Base-by-base conservation (phyloP, 139 green algal species). In the Spirogloea muscicola region DNA sequence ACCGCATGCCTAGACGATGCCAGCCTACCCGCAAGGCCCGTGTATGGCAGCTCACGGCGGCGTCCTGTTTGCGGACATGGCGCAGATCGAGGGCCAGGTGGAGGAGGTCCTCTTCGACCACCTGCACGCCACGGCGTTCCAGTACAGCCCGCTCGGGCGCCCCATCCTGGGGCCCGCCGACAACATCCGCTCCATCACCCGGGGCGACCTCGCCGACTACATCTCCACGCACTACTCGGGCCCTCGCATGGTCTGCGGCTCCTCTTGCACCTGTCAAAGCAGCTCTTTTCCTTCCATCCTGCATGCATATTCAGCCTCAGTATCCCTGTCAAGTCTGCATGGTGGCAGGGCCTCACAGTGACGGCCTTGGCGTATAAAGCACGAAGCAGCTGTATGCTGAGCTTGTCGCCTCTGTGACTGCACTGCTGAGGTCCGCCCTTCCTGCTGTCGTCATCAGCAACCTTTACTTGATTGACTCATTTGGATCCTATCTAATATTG, bases 81-180 rank as follows among this genome's bases (percentile, higher is more conserved):
- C 55, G 67, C 77, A 93, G 83, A 79, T 95, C 2, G 90, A 93
- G 72, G 86, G 84, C 61, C 85, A 92, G 43, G 64, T 85, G 6
- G 89, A 94, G 68, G 90, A 96, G 79, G 89, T 95, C 0, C 77
- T 99, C 29, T 97, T 98, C 80, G 94, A 98, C 86, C 95, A 99
- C 82, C 87, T 99, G 71, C 95, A 99, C 76, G 93, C 95, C 31
- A 99, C 95, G 39, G 94, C 95, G 1, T 99, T 98, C 86, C 95
- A 99, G 88, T 80, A 91, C 86, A 96, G 71, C 44, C 90, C 92
- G 1, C 84, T 98, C 62, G 94, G 94, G 3, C 86, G 90, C 72
- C 97, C 95, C 39, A 98, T 99, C 79, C 84, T 98, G 67, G 95
- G 95, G 1, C 89, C 94, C 40, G 90, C 89, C 13, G 86, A 93